Conservation (phyloP, 768 basidiomycete species). For the Pisolithus sp. region DNA sequence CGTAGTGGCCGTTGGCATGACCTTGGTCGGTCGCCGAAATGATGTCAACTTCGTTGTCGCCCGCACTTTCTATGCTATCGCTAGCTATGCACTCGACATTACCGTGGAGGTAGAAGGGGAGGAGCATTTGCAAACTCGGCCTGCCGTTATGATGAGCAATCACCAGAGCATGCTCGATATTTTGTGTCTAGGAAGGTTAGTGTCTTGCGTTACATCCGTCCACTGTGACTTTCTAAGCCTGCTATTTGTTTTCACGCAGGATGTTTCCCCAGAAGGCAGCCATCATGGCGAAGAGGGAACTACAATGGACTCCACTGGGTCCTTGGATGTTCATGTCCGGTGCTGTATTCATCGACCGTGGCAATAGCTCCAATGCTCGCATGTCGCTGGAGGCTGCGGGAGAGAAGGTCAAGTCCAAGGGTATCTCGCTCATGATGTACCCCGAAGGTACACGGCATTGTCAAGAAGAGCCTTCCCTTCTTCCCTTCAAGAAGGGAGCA, state of each 20-base stretch:
- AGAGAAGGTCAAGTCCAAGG: constrained; percentile 61
- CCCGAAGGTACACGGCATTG: constrained; percentile 91
- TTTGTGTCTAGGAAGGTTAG: constrained; percentile 72
- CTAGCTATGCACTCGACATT: constrained; percentile 58
- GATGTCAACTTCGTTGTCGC: constrained; percentile 84
- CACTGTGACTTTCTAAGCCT: not conserved
- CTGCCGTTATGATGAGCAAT: constrained; percentile 77
- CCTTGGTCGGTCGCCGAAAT: constrained; percentile 59
- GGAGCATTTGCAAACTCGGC: constrained; percentile 67
- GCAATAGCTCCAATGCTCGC: constrained; percentile 69
- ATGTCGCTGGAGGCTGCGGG: constrained; percentile 73
- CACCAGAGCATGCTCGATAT: constrained; percentile 95
- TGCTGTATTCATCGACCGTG: constrained; percentile 87
- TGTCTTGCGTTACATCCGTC: constrained; percentile 5
- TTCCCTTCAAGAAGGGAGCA: constrained; percentile 95
- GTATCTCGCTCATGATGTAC: constrained; percentile 87
- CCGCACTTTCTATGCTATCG: constrained; percentile 69
- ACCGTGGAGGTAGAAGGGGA: constrained; percentile 77
- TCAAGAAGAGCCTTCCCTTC: constrained; percentile 55
- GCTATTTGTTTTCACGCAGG: constrained; percentile 31
- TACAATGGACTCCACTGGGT: constrained; percentile 83
- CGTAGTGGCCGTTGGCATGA: constrained; percentile 58
- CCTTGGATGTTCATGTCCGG: constrained; percentile 88
- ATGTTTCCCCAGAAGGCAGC: constrained; percentile 76
- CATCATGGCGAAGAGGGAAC: constrained; percentile 90